Evolutionary conservation across 2,329 filamentous ascomycete species (phyloP), one percentile per base, ranked within the genome.

Genomic region (Fusarium denticulatum): DNA sequence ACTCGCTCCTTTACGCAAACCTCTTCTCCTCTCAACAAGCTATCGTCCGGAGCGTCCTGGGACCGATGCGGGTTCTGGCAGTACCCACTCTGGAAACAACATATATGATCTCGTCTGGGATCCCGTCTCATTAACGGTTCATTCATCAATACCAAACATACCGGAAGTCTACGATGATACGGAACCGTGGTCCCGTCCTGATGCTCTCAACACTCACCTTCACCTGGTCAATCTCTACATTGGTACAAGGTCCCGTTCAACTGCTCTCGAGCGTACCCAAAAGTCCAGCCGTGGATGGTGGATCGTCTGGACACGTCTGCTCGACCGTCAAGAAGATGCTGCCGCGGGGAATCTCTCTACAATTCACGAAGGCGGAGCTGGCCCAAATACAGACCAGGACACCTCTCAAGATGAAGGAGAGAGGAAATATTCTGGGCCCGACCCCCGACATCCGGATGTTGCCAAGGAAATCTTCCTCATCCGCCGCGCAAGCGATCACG

Each of bases 201-300:
- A 93, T 78, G 91, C 91, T 6, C 80, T 92, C 64, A 91, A 87
- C 78, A 91, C 90, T 4, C 90, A 93, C 75, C 86, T 87, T 64
- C 89, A 92, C 74, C 85, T 93, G 16, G 84, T 93, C 34, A 88
- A 88, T 74, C 86, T 89, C 14, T 87, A 89, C 73, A 72, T 71
- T 39, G 70, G 77, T n/a, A 88, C 88, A 5, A 83, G 85, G 10
- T 69, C 76, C 18, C 80, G 78, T 5, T 80, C 84, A 40, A 80
- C 81, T 8, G 87, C 89, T 67, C 79, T 88, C 7, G 91, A 93
- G 79, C 85, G 89, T 26, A 92, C 90, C 4, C 89, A 87, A 76
- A 92, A 92, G 83, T 92, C 91, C 8, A 89, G 84, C 50, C 87
- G 90, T 39, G 91, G 90, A 2, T 93, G 90, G 89, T 93, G 91